Evolutionary conservation across 352 stramenopile genomes (phyloP).

Genomic region (Globisporangium parvum): DNA sequence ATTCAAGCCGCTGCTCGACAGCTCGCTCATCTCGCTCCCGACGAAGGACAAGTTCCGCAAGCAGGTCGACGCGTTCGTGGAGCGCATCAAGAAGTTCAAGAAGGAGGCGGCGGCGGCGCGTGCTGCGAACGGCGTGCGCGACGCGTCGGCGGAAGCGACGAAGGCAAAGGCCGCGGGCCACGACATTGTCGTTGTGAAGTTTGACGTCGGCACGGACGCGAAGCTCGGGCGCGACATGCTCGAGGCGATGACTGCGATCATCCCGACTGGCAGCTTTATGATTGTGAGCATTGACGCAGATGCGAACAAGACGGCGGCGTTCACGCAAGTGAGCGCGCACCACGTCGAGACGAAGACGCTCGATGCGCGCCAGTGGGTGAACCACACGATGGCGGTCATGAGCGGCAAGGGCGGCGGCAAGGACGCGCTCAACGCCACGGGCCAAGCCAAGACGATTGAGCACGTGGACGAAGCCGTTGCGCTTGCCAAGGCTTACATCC

Average conservation of each 20-base stretch:
- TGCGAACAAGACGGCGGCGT: conserved; percentile 91
- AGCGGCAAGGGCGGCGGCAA: conserved; percentile 95
- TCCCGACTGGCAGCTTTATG: conserved; percentile 86
- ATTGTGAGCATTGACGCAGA: conserved; percentile 91
- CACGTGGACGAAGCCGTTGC: conserved; percentile 60
- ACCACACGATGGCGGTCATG: conserved; percentile 85
- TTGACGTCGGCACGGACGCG: conserved; percentile 91
- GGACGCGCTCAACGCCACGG: conserved; percentile 65
- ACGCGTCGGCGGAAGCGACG: conserved; percentile 42
- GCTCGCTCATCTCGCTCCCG: conserved; percentile 85
- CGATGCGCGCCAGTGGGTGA: conserved; percentile 93
- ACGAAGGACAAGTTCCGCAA: conserved; percentile 85
- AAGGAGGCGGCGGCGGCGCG: conserved; percentile 66
- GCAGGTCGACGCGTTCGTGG: conserved; percentile 65
- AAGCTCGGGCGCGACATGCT: conserved; percentile 94
- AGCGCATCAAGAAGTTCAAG: conserved; percentile 77
- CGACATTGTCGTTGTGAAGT: conserved; percentile 84
- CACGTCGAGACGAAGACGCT: conserved; percentile 59
- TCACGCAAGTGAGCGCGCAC: conserved; percentile 89
- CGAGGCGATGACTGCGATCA: conserved; percentile 81
- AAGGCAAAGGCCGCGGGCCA: conserved; percentile 53
- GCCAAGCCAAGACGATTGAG: conserved; percentile 75
- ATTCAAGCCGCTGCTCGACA: conserved; percentile 88
- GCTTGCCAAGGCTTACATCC: conserved; percentile 58
- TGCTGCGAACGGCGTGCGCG: conserved; percentile 61